These are phyloP conservation scores for Hypoxylon sp. DNA, from an alignment of 2,329 filamentous ascomycete genomes.

Conservation along the genomic window DNA sequence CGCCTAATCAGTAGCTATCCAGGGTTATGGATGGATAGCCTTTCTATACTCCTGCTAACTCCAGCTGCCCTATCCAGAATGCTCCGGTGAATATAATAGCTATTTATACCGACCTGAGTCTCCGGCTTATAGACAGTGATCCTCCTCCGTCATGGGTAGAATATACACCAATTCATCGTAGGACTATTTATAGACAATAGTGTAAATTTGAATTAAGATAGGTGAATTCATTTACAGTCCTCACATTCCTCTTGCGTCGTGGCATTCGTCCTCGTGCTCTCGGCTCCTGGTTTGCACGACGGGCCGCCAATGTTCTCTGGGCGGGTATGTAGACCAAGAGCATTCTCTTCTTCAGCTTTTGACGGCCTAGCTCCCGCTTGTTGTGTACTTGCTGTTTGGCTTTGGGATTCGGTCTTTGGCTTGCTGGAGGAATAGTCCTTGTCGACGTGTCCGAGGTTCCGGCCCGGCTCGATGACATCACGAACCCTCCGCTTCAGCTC, in stretches of 20 bases:
- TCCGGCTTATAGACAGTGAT: not conserved
- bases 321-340: conserved; percentile 21
- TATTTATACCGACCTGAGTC: conserved; percentile 6
- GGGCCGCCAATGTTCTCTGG: conserved; percentile 21
- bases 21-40: not conserved
- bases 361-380: not conserved
- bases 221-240: conserved; percentile 53
- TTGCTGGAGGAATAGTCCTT: conserved; percentile 56
- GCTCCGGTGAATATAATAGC: not conserved
- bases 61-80: not conserved
- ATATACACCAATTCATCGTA: not conserved
- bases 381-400: not conserved
- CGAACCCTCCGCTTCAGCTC: conserved; percentile 87
- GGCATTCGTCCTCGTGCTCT: conserved; percentile 26
- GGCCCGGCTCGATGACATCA: conserved; percentile 82
- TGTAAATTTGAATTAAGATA: not conserved
- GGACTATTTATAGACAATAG: not conserved
- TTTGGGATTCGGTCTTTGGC: not conserved
- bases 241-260: conserved; percentile 50
- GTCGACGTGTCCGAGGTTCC: conserved; percentile 87
- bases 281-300: conserved; percentile 16
- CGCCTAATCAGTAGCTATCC: not conserved
- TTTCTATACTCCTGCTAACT: not conserved
- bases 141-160: not conserved
- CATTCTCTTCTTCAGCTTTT: conserved; percentile 20